Evolutionary conservation across 2,329 filamentous ascomycete species (phyloP).

Genomic region (Fusarium subtropicale): DNA sequence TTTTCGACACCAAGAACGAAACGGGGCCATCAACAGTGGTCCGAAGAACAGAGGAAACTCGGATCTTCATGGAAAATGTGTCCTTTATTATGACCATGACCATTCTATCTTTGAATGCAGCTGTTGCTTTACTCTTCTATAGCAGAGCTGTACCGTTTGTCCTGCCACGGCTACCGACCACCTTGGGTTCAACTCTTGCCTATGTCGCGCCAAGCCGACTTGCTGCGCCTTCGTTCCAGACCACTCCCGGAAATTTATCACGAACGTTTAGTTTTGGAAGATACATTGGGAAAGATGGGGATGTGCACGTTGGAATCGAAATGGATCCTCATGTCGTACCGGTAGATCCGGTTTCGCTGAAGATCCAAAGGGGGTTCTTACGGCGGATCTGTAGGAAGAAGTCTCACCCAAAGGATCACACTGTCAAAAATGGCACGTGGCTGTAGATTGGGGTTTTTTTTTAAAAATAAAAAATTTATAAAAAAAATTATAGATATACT

Average conservation of each 20-base stretch:
- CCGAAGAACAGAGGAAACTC: slow-evolving; percentile 46
- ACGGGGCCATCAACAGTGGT: slow-evolving; percentile 20
- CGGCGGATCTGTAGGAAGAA: not conserved
- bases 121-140: slow-evolving; percentile 60
- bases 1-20: slow-evolving; percentile 50
- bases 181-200: slow-evolving; percentile 59
- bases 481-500: no score
- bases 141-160: slow-evolving; percentile 53
- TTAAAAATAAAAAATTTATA: no score
- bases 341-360: slow-evolving; percentile 19
- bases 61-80: slow-evolving; percentile 61
- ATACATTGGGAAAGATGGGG: slow-evolving; percentile 61
- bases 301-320: slow-evolving; percentile 64
- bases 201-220: slow-evolving; percentile 61
- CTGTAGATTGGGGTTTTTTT: no score
- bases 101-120: slow-evolving; percentile 58
- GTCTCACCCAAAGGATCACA: not conserved
- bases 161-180: slow-evolving; percentile 64
- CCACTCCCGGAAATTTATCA: not conserved
- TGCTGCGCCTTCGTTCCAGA: fast-evolving
- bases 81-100: slow-evolving; percentile 60
- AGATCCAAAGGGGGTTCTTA: not conserved
- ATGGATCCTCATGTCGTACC: slow-evolving; percentile 57
- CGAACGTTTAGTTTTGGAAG: slow-evolving; percentile 61
- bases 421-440: slow-evolving; percentile 2